Evolutionary conservation across 2,329 filamentous ascomycete species (phyloP), one percentile per base, ranked within the genome.

Genomic region (Hypoxylon sp.): DNA sequence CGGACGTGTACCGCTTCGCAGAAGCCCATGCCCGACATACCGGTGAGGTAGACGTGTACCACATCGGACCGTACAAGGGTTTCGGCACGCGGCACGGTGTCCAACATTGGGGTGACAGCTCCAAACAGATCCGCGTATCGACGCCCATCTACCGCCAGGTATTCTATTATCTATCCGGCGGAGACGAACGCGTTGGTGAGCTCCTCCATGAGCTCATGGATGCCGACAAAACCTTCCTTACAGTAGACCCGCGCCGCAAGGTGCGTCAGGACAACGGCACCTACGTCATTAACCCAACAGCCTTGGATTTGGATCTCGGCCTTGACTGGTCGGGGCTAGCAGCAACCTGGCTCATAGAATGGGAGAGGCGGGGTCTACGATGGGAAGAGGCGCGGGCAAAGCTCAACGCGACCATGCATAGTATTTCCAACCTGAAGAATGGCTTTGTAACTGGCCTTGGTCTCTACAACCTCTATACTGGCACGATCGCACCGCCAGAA

Each of bases 41-140:
- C 0, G 82, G 84, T 0, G 88, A 90, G 59, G 87, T 89, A 0
- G 88, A 90, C 65, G 83, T 86, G 0, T 90, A 90, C 68, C 88
- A 90, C 67, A 72, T 85, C 0, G 87, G 88, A 0, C 75, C 80
- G 7, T 88, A 81, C 75, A 87, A 84, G 61, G 87, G 87, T 0
- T 81, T 90, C 1, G 88, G 88, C 1, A 89, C 88, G 0, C 81
- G 88, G 3, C 88, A 90, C 63, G 87, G 87, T 1, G 84, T 90
- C 0, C 86, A 88, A 73, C 88, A 90, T 68, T 90, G 81, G 77
- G 75, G 81, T 14, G 88, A 90, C 70, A 88, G 85, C 56, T 82
- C 84, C 0, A 90, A 90, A 72, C 88, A 90, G 74, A 85, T 84
- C 0, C 85, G 88, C 16, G 87, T 90, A 19, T 86, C 87, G 0